Evolutionary conservation across 352 stramenopile species (phyloP).

Genomic region (Phytopythium ostracodes): DNA sequence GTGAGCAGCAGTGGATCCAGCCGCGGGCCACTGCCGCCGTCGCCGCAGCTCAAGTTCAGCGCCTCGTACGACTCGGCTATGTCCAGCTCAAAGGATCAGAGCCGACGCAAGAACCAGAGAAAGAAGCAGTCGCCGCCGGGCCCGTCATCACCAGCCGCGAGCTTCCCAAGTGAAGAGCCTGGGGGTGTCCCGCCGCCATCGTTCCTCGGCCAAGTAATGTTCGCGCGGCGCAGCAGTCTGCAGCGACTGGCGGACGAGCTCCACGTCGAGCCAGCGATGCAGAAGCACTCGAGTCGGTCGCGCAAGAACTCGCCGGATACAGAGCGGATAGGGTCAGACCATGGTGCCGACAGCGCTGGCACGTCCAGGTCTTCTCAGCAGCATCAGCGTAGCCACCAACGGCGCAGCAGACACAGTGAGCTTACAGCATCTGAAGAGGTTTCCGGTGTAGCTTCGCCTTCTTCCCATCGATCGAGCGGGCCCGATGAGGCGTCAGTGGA

Average conservation of each 20-base stretch:
- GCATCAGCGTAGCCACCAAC: constrained; percentile 8
- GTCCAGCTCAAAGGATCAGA: constrained; percentile 13
- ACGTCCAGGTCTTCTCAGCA: background rate
- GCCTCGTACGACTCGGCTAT: constrained; percentile 8
- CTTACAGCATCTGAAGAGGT: background rate
- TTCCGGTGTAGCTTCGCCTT: constrained; percentile 18
- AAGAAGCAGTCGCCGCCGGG: constrained; percentile 14
- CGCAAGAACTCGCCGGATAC: constrained; percentile 1
- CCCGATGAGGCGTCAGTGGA: background rate
- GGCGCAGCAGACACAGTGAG: constrained; percentile 4
- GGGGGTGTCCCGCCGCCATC: constrained; percentile 25
- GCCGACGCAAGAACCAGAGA: constrained; percentile 19
- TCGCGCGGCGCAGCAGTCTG: constrained; percentile 44
- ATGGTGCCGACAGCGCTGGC: background rate
- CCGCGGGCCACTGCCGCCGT: background rate
- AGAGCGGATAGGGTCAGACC: background rate
- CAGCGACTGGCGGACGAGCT: constrained; percentile 51
- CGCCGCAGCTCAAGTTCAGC: background rate
- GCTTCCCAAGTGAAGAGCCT: background rate
- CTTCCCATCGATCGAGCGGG: constrained; percentile 1
- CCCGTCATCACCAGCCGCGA: background rate
- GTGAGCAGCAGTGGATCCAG: background rate
- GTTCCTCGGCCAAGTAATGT: constrained; percentile 28
- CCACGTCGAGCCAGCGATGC: constrained; percentile 22
- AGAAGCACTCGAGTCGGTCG: background rate